A percentile compares a stretch with the other conserved stretches of the same genome.
These are phyloP conservation scores for Corinectria fuckeliana DNA, from an alignment of 2,329 filamentous ascomycete species.

Conservation along the genomic window DNA sequence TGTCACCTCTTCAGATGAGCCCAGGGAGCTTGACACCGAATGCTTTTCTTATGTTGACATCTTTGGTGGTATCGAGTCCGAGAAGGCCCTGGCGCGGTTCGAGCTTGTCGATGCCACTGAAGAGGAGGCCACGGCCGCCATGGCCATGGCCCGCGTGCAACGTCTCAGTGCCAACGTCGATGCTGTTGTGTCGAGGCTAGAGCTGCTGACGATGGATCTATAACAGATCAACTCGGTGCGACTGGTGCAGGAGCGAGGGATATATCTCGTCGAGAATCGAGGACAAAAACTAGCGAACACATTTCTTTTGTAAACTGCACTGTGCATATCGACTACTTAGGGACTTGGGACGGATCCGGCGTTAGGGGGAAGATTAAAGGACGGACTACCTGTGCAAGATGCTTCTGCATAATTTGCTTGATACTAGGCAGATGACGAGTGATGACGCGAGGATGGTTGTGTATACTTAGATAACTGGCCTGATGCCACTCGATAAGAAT, in stretches of 20 bases:
- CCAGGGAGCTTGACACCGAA: slow-evolving; percentile 52
- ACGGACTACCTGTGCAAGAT: slow-evolving; percentile 24
- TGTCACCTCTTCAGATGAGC: slow-evolving; percentile 32
- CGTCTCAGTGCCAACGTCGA: slow-evolving; percentile 52
- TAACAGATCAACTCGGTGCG: slow-evolving; percentile 24
- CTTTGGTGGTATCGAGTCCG: slow-evolving; percentile 62
- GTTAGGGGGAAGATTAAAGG: slow-evolving; percentile 31
- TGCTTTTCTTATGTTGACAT: slow-evolving; percentile 49
- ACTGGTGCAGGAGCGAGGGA: not conserved
- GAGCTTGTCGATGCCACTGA: slow-evolving; percentile 68
- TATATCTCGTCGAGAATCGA: slow-evolving; percentile 14
- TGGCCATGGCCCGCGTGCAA: slow-evolving; percentile 58
- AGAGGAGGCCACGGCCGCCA: slow-evolving; percentile 51
- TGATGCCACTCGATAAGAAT: slow-evolving; percentile 34
- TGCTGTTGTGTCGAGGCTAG: slow-evolving; percentile 45
- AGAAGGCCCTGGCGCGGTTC: slow-evolving; percentile 69
- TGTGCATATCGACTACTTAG: slow-evolving; percentile 27
- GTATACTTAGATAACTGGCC: slow-evolving; percentile 40
- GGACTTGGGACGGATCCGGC: slow-evolving; percentile 31
- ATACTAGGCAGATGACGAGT: slow-evolving; percentile 34
- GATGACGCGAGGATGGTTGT: slow-evolving; percentile 38
- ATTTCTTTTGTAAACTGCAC: slow-evolving; percentile 33
- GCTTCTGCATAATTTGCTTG: slow-evolving; percentile 34
- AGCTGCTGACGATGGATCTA: slow-evolving; percentile 46
- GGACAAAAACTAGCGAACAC: slow-evolving; percentile 31